Evolutionary conservation across 2,329 filamentous ascomycete genomes (phyloP).

Genomic region (Fusarium mangiferae): DNA sequence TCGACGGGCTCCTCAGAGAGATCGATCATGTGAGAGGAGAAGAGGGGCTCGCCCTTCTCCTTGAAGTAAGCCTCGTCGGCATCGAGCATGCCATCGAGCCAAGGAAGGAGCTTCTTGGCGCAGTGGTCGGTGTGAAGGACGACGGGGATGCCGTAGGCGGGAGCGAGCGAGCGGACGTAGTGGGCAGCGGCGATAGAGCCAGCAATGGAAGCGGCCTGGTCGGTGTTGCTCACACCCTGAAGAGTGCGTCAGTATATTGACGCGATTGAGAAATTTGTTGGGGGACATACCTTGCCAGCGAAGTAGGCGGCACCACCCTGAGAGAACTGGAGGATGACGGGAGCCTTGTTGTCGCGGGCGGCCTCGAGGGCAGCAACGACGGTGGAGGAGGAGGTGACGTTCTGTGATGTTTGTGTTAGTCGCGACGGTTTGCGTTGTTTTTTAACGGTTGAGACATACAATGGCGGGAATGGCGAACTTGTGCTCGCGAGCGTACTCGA

Average conservation of each 20-base stretch:
- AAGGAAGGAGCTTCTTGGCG: slow-evolving; percentile 98
- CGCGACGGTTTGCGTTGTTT: neutral
- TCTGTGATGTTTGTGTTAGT: slow-evolving; percentile 53
- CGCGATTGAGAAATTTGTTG: neutral
- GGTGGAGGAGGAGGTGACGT: slow-evolving; percentile 90
- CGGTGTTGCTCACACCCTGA: slow-evolving; percentile 78
- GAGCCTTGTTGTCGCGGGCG: slow-evolving; percentile 89
- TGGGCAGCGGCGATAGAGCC: slow-evolving; percentile 90
- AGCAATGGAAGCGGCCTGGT: slow-evolving; percentile 89
- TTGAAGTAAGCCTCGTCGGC: slow-evolving; percentile 97
- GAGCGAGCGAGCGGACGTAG: slow-evolving; percentile 90
- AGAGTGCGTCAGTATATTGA: slow-evolving; percentile 29
- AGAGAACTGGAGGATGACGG: slow-evolving; percentile 92
- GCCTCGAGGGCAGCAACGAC: slow-evolving; percentile 88
- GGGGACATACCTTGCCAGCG: slow-evolving; percentile 75
- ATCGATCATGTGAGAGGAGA: slow-evolving; percentile 99
- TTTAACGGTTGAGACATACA: slow-evolving; percentile 45
- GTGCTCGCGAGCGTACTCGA: slow-evolving; percentile 90
- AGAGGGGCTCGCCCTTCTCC: slow-evolving; percentile 89
- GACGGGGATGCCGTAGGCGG: slow-evolving; percentile 88
- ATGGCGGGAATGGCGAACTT: slow-evolving; percentile 89
- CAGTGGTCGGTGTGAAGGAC: slow-evolving; percentile 98
- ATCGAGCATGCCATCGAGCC: slow-evolving; percentile 95
- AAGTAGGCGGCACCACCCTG: slow-evolving; percentile 96
- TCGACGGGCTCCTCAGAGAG: slow-evolving; percentile 90